Evolutionary conservation across 169 alveolate species (phyloP), one percentile per base, ranked within the genome.

Genomic region (Fabrea salina): DNA sequence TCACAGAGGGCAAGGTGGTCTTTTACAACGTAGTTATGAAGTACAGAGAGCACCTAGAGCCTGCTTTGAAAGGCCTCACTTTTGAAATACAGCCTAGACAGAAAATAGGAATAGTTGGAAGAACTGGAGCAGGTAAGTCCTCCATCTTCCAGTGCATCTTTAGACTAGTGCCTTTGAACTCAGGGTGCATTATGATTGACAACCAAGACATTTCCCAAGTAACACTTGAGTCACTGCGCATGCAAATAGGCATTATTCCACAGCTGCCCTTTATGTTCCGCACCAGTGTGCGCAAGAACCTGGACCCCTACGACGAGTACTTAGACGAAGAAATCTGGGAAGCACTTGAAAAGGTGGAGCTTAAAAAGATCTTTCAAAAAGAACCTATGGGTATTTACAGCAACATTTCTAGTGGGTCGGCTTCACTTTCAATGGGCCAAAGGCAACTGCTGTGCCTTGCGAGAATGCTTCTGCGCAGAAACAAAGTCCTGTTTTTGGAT

Each of bases 111-210:
- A 84, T 96, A 47, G 92, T 96, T 50, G 99, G 99, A 0, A 91
- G 98, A 68, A 96, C 98, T 16, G 99, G 99, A 11, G 94, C 98
- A 5, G 99, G 97, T 4, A 93, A 93, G 76, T 75, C 90, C 44
- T 86, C 96, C 8, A 54, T 91, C 8, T 82, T 91, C 33, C 35
- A 22, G 25, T 37, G 49, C 19, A 22, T 58, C 3, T 58, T 58
- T 6, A 13, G 71, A 32, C 19, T 58, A 30, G 35, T 58, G 5
- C 49, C 25, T 30, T 30, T 22, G 3, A 35, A 22, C 33, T 22
- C 22, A 6, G 71, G 71, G 4, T 30, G 22, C 19, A 58, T 58
- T 25, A 30, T 58, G 25, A 58, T 58, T 58, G 71, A 58, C 4
- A 43, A 43, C 47, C 49, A 30, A 22, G 71, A 58, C 41, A 58